phyloP scores from a whole-genome alignment of 148 eudicot species.

The Arbutus unedo region DNA sequence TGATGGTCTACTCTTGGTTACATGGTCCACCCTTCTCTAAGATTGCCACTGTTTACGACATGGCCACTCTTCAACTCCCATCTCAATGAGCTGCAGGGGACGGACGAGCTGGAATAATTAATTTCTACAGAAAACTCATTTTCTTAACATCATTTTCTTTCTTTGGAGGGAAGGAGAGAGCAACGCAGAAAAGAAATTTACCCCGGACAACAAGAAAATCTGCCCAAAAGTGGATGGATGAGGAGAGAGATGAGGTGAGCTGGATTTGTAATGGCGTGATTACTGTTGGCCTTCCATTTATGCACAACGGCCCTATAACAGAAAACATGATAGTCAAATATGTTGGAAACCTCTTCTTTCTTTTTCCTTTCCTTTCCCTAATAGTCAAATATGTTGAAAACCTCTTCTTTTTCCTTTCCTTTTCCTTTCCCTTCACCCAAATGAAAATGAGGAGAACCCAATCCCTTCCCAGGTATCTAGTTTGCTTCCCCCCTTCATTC shows the following conservation, averaged over 20 bases:
- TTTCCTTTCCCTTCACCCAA: neutral
- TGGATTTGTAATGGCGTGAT: neutral
- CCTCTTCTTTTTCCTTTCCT: too few relatives aligned
- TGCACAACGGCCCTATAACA: neutral
- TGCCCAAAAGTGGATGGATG: neutral
- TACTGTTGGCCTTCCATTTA: neutral
- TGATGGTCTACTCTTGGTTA: neutral
- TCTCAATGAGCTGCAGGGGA: neutral
- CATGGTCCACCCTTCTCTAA: neutral
- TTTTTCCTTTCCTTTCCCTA: too few relatives aligned
- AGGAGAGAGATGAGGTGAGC: neutral
- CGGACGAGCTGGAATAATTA: neutral
- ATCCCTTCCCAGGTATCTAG: too few relatives aligned
- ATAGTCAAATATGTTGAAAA: too few relatives aligned
- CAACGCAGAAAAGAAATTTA: neutral
- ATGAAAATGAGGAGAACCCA: neutral
- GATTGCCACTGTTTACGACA: too few relatives aligned
- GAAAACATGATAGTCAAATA: neutral
- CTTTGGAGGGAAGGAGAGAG: neutral
- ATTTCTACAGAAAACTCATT: neutral
- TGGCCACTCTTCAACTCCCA: neutral
- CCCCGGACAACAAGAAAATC: neutral
- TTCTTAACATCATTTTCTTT: neutral
- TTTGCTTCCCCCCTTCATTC: too few relatives aligned
- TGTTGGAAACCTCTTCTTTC: neutral